Base-by-base conservation (phyloP, 768 basidiomycete species). In the Lactifluus subvellereus region DNA sequence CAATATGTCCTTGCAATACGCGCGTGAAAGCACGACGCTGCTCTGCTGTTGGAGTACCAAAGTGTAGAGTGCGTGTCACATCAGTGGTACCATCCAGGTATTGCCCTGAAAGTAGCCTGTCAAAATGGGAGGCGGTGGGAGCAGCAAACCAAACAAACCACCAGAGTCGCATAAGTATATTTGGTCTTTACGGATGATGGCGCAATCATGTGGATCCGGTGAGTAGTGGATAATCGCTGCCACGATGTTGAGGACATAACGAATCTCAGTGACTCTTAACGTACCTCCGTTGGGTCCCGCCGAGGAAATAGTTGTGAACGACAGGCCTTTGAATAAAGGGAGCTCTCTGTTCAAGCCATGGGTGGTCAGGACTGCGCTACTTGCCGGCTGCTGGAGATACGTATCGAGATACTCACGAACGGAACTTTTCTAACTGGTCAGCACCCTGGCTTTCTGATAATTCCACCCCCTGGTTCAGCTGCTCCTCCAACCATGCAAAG, bases 51-150 rank as follows among this genome's bases (percentile, higher is more conserved):
- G 96, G 93, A 1, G 79, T 85, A 33, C 93, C 94, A 71, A 98
- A 98, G 72, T 98, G 94, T 86, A 92, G 61, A 64, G 93, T 97
- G 48, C 95, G 79, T 1, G 94, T 96, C 16, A 90, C 89, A 71
- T 99, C 96, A 1, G 97, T 99, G 0, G 96, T 98, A 10, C 96
- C 96, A 68, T 98, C 96, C 38, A 84, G 72, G 75, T 87, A 96
- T 74, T 97, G 94, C 2, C 82, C 88, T 88, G 64, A 18, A 0
- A 27, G 2, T n/a, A 32, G 14, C 22, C 52, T 43, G n/a, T 50
- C 47, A 66, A 11, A 50, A 48, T 7, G 1, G 4, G n/a, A 38
- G 30, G 50, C 22, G 7, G 32, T 22, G 55, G 8, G 42, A 16
- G 16, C 30, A 3, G 22, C 6, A 35, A 9, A 30, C 30, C 45